A percentile compares a stretch with the other conserved stretches of the same genome.
Evolutionary conservation across 306 rosid genomes (phyloP).

Genomic region (Lathyrus oleraceus): DNA sequence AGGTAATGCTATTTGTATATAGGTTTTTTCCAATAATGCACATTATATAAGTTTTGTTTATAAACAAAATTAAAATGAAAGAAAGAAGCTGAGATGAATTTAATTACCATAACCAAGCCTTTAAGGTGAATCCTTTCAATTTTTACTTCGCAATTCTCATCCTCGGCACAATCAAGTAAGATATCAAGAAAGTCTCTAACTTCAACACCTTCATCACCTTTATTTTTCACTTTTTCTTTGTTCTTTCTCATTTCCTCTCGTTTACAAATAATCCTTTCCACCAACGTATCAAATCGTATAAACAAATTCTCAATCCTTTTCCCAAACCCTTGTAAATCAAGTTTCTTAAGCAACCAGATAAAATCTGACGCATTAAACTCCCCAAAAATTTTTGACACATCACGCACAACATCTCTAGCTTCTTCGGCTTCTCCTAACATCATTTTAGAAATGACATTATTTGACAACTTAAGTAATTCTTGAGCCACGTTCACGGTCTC

Average conservation of each 20-base stretch:
- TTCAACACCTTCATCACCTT: constrained; percentile 17
- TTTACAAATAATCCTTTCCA: constrained; percentile 44
- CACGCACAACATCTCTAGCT: constrained; percentile 33
- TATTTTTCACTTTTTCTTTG: constrained; percentile 11
- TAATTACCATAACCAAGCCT: constrained; percentile 39
- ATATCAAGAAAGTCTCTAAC: constrained; percentile 33
- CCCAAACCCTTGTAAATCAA: constrained; percentile 36
- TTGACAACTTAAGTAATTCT: constrained; percentile 36
- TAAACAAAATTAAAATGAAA: too few relatives aligned
- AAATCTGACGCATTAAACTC: constrained; percentile 43
- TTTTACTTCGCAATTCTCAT: constrained; percentile 38
- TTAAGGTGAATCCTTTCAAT: constrained; percentile 42
- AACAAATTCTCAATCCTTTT: constrained; percentile 40
- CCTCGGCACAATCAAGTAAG: constrained; percentile 41
- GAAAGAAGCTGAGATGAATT: not conserved
- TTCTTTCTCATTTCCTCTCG: constrained; percentile 32
- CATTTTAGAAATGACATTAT: constrained; percentile 42
- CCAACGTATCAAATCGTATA: constrained; percentile 24
- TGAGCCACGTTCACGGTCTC: constrained; percentile 30
- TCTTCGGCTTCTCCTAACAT: constrained; percentile 41
- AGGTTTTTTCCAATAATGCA: too few relatives aligned
- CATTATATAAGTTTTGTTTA: too few relatives aligned
- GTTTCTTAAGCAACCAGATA: constrained; percentile 36
- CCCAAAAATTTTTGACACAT: constrained; percentile 36
- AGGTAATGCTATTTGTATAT: too few relatives aligned